A percentile compares a stretch with the other conserved stretches of the same genome.
phyloP scores from a whole-genome alignment of 1,284 basidiomycete species.

The Ustilago vetiveriae region DNA sequence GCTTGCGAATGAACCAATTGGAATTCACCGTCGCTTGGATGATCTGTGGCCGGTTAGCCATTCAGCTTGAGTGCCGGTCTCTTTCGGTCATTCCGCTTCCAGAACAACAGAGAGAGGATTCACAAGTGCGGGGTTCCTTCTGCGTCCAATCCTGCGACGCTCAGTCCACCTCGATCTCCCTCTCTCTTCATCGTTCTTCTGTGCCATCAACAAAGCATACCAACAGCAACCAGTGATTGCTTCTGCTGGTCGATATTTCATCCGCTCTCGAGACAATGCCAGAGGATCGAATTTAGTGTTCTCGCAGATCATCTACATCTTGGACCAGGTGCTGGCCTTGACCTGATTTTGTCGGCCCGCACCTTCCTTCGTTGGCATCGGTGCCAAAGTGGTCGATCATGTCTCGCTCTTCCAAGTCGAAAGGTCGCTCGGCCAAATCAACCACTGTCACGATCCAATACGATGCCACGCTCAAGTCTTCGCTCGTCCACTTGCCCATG shows the following conservation, averaged over 20 bases:
- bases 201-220: too few relatives aligned
- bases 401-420: slow-evolving; percentile 38
- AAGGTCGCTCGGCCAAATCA: slow-evolving; percentile 42
- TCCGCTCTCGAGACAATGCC: too few relatives aligned
- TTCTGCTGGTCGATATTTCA: too few relatives aligned
- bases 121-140: slow-evolving; percentile 12
- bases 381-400: too few relatives aligned
- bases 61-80: slow-evolving; percentile 7
- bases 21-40: neutral
- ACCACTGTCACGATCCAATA: slow-evolving; percentile 47
- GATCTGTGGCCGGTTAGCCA: slow-evolving; percentile 1
- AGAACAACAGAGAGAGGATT: neutral
- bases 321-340: too few relatives aligned
- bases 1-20: too few relatives aligned
- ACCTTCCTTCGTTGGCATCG: too few relatives aligned
- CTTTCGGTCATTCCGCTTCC: neutral
- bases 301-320: too few relatives aligned
- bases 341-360: too few relatives aligned
- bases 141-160: slow-evolving; percentile 1
- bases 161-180: slow-evolving; percentile 8
- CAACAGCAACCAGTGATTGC: too few relatives aligned
- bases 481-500: slow-evolving; percentile 63
- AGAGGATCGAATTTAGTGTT: too few relatives aligned
- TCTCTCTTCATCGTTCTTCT: neutral
- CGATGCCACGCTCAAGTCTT: slow-evolving; percentile 58